phyloP scores from a whole-genome alignment of 2,329 filamentous ascomycete species.

The Paecilomyces dactylethromorphus region DNA sequence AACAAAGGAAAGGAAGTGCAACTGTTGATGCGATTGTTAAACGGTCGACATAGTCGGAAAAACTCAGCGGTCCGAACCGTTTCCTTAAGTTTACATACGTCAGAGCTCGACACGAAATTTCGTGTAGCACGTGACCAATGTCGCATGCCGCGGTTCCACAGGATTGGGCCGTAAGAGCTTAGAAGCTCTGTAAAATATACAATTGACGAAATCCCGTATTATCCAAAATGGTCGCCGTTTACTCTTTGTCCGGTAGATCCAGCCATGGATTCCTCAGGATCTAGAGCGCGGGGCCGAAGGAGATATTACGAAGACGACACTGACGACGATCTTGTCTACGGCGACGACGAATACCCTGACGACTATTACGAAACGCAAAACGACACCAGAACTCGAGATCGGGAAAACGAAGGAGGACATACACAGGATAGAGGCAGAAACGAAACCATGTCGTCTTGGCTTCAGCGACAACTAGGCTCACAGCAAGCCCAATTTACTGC shows the following conservation, averaged over 20 bases:
- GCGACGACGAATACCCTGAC: neutral
- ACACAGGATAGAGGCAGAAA: neutral
- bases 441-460: conserved; percentile 36
- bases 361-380: neutral
- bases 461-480: conserved; percentile 36
- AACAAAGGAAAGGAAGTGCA: neutral
- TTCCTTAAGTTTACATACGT: neutral
- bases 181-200: neutral
- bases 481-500: conserved; percentile 37
- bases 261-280: neutral
- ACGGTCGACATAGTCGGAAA: neutral
- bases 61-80: neutral
- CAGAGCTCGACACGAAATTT: neutral
- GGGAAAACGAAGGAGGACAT: neutral
- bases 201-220: neutral
- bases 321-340: neutral
- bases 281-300: neutral
- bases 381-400: neutral
- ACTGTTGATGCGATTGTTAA: neutral
- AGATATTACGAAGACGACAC: neutral
- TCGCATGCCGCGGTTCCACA: neutral
- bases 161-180: neutral
- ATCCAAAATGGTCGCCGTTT: neutral
- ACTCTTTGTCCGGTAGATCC: neutral
- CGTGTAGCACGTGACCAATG: neutral